Percentiles rank a stretch among this genome's conserved stretches.
These are phyloP conservation scores for Nasturtium officinale DNA, from an alignment of 345 rosid species.

Conservation along the genomic window DNA sequence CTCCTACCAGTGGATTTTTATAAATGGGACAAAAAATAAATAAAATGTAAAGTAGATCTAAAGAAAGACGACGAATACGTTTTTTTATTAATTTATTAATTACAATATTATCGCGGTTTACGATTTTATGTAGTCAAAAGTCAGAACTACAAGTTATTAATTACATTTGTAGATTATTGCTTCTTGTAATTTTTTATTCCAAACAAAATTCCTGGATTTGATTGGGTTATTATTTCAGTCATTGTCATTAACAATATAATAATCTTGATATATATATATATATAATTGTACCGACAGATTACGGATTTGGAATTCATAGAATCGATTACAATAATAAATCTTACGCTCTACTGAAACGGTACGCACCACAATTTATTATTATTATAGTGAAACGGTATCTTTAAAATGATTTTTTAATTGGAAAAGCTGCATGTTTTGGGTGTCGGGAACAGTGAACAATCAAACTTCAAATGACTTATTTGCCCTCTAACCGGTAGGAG, in stretches of 20 bases:
- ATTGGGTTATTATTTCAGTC: background rate
- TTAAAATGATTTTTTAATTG: background rate
- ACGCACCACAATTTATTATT: constrained; percentile 22
- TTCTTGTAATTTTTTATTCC: background rate
- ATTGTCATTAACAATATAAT: background rate
- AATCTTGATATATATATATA: background rate
- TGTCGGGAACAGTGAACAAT: constrained; percentile 30
- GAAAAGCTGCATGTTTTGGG: constrained; percentile 20
- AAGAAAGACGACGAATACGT: background rate
- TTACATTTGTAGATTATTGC: background rate
- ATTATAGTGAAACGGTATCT: constrained; percentile 1
- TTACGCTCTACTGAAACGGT: constrained; percentile 28
- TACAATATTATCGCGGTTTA: too few relatives aligned
- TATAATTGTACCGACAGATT: constrained; percentile 36
- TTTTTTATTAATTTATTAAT: background rate
- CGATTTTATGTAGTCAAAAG: constrained; percentile 15
- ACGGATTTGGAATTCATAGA: constrained; percentile 21
- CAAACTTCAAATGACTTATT: background rate
- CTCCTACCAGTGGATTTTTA: constrained; percentile 26
- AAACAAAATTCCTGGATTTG: background rate
- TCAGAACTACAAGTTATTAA: constrained; percentile 3
- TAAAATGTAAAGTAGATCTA: constrained; percentile 31
- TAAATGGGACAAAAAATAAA: constrained; percentile 18
- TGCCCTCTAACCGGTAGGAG: background rate
- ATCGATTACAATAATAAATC: constrained; percentile 22